phyloP scores from a whole-genome alignment of 176 grass and related monocot species.

The Avena atlantica region DNA sequence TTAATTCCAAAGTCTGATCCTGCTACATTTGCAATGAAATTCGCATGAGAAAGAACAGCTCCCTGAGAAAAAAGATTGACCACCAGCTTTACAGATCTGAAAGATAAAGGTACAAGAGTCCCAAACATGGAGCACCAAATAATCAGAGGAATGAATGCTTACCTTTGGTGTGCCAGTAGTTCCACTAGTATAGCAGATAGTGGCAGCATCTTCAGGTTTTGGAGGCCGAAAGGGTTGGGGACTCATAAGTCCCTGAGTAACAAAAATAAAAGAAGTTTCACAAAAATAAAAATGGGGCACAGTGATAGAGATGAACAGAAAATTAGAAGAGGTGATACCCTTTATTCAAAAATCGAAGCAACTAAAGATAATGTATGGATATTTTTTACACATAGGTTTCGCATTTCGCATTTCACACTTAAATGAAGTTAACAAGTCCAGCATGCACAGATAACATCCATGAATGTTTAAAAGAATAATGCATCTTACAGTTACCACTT shows the following conservation, averaged over 20 bases:
- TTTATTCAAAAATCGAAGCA: conserved; percentile 23
- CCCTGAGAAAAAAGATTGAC: conserved; percentile 27
- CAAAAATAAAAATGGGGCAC: background rate
- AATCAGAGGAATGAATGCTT: conserved; percentile 37
- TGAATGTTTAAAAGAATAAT: background rate
- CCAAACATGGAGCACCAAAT: conserved; percentile 3
- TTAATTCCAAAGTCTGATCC: conserved; percentile 18
- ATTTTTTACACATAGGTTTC: background rate
- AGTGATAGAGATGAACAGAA: conserved; percentile 24
- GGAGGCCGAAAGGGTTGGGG: conserved; percentile 71
- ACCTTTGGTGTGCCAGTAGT: conserved; percentile 95
- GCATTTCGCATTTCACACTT: background rate
- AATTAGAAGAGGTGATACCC: background rate
- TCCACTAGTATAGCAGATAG: conserved; percentile 95
- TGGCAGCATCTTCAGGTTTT: conserved; percentile 87
- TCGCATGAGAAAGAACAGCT: conserved; percentile 39
- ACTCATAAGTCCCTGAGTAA: conserved; percentile 62
- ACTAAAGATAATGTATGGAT: background rate
- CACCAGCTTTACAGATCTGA: conserved; percentile 13
- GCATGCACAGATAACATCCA: conserved; percentile 1
- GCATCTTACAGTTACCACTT: background rate
- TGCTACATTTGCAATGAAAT: conserved; percentile 37
- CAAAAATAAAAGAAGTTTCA: background rate
- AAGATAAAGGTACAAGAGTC: conserved; percentile 28
- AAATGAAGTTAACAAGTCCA: conserved; percentile 23